Percentiles rank a stretch among this genome's conserved stretches.
Conservation (phyloP, 768 basidiomycete genomes). For the Chalciporus chontae region DNA sequence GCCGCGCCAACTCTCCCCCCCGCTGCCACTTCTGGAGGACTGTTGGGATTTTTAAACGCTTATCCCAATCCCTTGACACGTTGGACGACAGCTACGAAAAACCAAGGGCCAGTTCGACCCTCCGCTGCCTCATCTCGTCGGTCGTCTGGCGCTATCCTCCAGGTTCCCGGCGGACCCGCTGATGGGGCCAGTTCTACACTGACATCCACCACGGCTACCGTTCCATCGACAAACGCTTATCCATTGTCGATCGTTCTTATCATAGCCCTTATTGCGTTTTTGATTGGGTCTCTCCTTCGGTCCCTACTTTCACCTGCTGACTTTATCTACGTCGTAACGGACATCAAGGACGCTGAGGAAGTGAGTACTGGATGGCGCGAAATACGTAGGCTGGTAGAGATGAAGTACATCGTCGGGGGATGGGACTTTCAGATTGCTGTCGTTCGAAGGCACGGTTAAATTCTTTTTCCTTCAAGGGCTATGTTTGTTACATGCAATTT, state of each 20-base stretch:
- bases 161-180: constrained; percentile 37
- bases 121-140: constrained; percentile 23
- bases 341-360: constrained; percentile 51
- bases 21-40: constrained; percentile 34
- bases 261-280: constrained; percentile 81
- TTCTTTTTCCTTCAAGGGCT: neutral
- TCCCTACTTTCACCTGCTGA: constrained; percentile 88
- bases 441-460: constrained; percentile 60
- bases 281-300: constrained; percentile 87
- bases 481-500: neutral
- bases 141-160: constrained; percentile 21
- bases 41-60: constrained; percentile 58
- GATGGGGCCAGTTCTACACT: neutral
- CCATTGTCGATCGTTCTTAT: constrained; percentile 60
- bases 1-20: constrained; percentile 16
- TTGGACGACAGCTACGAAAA: constrained; percentile 38
- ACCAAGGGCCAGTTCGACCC: constrained; percentile 14
- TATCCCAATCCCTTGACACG: constrained; percentile 58
- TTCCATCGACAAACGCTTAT: constrained; percentile 25
- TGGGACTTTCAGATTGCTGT: constrained; percentile 89
- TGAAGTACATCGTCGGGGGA: constrained; percentile 76
- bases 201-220: constrained; percentile 3
- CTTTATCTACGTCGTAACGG: constrained; percentile 77
- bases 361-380: constrained; percentile 72
- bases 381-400: constrained; percentile 74